A percentile compares a stretch with the other conserved stretches of the same genome.
phyloP scores from a whole-genome alignment of 192 early-diverging fungal species.

The Dimargaris xerosporica region DNA sequence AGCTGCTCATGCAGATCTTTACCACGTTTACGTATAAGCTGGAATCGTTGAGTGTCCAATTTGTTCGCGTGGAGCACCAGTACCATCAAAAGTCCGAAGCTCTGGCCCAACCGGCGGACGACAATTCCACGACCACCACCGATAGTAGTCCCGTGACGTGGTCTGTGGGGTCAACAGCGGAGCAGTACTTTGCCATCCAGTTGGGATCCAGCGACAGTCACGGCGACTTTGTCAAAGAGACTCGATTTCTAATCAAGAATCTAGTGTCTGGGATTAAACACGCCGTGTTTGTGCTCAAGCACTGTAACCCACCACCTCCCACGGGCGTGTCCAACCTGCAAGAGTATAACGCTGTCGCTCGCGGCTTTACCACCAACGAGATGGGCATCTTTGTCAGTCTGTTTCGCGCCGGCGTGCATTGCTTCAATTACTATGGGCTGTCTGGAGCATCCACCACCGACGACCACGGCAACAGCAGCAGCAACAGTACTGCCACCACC shows the following conservation, averaged over 20 bases:
- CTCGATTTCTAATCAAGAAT: constrained; percentile 75
- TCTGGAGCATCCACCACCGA: constrained; percentile 19
- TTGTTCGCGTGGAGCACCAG: neutral
- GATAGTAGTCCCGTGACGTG: neutral
- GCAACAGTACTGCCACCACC: constrained; percentile 17
- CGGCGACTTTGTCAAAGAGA: constrained; percentile 38
- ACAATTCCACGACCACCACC: too few species aligned
- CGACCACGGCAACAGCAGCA: constrained; percentile 28
- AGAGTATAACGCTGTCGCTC: constrained; percentile 30
- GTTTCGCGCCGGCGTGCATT: constrained; percentile 61
- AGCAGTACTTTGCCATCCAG: constrained; percentile 4
- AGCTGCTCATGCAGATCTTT: constrained; percentile 63
- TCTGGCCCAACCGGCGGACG: neutral
- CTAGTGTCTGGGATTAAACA: constrained; percentile 80
- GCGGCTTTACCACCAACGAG: constrained; percentile 55
- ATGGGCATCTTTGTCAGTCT: constrained; percentile 51
- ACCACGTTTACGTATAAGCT: constrained; percentile 54
- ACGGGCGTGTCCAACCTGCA: constrained; percentile 22
- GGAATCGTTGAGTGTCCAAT: neutral
- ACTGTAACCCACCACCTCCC: constrained; percentile 47
- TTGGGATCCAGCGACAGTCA: neutral
- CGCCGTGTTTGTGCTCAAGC: constrained; percentile 54
- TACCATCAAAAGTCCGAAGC: neutral
- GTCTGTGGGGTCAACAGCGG: neutral
- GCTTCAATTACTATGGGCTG: constrained; percentile 62